Base-by-base conservation (phyloP, 129 eudicot genomes). In the Centaurea solstitialis region DNA sequence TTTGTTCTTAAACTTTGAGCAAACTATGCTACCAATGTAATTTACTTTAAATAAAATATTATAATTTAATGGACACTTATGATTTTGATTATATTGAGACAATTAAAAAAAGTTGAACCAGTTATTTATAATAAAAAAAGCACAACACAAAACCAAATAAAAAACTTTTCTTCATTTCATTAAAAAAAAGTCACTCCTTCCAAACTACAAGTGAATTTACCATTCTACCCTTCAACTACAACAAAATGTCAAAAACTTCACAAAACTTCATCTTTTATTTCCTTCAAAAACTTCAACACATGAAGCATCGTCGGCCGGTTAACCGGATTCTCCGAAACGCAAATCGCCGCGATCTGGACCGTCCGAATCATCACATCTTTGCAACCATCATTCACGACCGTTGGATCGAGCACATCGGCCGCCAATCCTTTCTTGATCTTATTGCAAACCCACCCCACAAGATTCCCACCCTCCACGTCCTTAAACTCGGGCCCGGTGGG, bases 401-500 rank as follows among this genome's bases (percentile, higher is more conserved):
- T 73, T 62, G 87, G 86, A 81, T 93, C 98, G 6, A 93, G 91
- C 61, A 89, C 94, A 37, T 93, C 98, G 26, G 83, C 88, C 0
- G 92, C 93, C 59, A 80, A 33, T 35, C 90, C 87, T 40, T 89
- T 84, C 90, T 89, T 87, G 74, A 93, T 83, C 84, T 90, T 93
- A 77, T 81, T 72, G 71, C 87, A 80, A 67, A 89, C 98, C 98
- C 98, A 93, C 1, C 98, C 98, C 2, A 93, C 98, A 86, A 93
- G 81, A 74, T 91, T 93, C 39, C 98, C 96, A 24, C 98, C 98
- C 84, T 93, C 96, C 11, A 87, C 83, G 43, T 93, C 98, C 79
- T 91, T 93, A 33, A 93, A 93, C 82, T 93, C 98, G 3, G 87
- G 86, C 2, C 98, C 96, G 0, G 98, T 91, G 26, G 98, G 98